phyloP scores from a whole-genome alignment of 805 yeast species.

The Candida easanensis region DNA sequence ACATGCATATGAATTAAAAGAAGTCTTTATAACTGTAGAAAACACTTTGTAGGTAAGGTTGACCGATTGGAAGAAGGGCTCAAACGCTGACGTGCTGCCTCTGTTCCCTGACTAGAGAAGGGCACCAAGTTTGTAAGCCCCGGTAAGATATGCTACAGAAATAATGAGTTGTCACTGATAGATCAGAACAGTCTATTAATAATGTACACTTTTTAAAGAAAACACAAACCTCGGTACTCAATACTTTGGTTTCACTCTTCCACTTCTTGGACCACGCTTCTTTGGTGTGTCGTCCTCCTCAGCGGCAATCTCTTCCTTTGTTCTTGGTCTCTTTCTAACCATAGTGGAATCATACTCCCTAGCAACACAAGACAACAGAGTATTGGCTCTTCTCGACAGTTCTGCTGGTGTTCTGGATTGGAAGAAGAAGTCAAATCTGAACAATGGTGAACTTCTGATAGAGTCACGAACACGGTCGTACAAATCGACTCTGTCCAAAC shows the following conservation, averaged over 20 bases:
- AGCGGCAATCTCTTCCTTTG: slow-evolving; percentile 11
- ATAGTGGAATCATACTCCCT: slow-evolving; percentile 45
- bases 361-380: slow-evolving; percentile 70
- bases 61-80: too few relatives aligned
- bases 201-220: neutral
- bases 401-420: slow-evolving; percentile 77
- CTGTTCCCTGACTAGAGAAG: too few relatives aligned
- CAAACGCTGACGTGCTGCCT: too few relatives aligned
- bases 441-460: slow-evolving; percentile 69
- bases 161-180: too few relatives aligned
- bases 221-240: neutral
- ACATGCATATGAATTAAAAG: too few relatives aligned
- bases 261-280: slow-evolving; percentile 20
- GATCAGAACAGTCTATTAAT: too few relatives aligned
- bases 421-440: slow-evolving; percentile 85
- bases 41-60: too few relatives aligned
- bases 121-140: too few relatives aligned
- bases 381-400: slow-evolving; percentile 75
- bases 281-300: slow-evolving; percentile 16
- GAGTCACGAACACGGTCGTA: slow-evolving; percentile 77
- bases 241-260: slow-evolving; percentile 15
- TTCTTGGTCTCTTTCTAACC: slow-evolving; percentile 16
- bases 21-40: too few relatives aligned
- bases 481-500: slow-evolving; percentile 74
- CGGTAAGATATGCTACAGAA: too few relatives aligned